Conservation (phyloP, 2,329 filamentous ascomycete species). For the Ceratocystiopsis brevicomis region DNA sequence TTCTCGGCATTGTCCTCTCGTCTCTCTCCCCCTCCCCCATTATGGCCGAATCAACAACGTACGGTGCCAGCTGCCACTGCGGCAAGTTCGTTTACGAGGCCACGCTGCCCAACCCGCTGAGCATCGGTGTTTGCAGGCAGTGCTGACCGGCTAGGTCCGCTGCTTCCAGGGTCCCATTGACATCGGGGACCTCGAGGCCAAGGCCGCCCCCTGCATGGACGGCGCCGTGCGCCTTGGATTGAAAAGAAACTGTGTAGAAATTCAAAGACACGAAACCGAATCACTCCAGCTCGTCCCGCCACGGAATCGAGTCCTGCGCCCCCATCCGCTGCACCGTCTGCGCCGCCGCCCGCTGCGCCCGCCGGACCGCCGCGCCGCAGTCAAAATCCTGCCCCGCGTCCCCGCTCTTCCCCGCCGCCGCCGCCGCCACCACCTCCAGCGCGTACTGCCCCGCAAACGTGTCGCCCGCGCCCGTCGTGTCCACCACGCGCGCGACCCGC, state of each 20-base stretch:
- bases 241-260: not conserved
- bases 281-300: slow-evolving; percentile 28
- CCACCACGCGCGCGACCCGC: slow-evolving; percentile 53
- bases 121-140: slow-evolving; percentile 39
- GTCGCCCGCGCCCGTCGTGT: slow-evolving; percentile 87
- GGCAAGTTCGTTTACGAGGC: slow-evolving; percentile 32
- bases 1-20: too few relatives aligned
- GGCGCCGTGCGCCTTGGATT: slow-evolving; percentile 23
- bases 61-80: slow-evolving; percentile 41
- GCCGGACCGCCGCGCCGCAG: slow-evolving; percentile 38
- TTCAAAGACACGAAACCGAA: not conserved
- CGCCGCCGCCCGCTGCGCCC: slow-evolving; percentile 43
- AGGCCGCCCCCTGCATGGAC: slow-evolving; percentile 16
- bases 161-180: slow-evolving; percentile 24
- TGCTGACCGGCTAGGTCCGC: slow-evolving; percentile 23
- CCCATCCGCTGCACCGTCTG: slow-evolving; percentile 47
- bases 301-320: slow-evolving; percentile 49
- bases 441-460: slow-evolving; percentile 86
- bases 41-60: slow-evolving; percentile 14
- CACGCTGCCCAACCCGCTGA: slow-evolving; percentile 34
- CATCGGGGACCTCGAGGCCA: slow-evolving; percentile 19
- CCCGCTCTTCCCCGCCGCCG: slow-evolving; percentile 11
- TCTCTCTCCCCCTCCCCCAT: not conserved
- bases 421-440: slow-evolving; percentile 41
- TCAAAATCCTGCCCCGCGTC: slow-evolving; percentile 21